Evolutionary conservation across 73 alveolate species (phyloP).

Genomic region (Halteria grandinella): DNA sequence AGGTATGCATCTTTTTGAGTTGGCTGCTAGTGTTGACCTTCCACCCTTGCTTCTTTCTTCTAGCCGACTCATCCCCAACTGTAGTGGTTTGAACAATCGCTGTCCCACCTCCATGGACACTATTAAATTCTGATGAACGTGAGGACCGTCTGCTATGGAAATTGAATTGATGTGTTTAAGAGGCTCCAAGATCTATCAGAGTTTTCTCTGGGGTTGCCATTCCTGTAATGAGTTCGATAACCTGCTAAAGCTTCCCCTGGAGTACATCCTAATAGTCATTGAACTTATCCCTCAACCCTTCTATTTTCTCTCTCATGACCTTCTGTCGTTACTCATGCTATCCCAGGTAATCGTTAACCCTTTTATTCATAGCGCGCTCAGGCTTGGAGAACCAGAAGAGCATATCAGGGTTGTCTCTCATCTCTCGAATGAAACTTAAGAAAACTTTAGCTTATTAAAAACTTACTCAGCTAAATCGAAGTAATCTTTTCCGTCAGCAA

Average conservation of each 20-base stretch:
- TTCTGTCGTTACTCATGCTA: conserved; percentile 6
- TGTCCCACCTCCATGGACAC: too few relatives aligned
- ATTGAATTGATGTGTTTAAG: too few relatives aligned
- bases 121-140: too few relatives aligned
- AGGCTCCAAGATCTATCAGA: too few relatives aligned
- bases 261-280: not conserved
- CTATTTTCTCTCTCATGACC: conserved; percentile 30
- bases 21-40: too few relatives aligned
- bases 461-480: conserved; percentile 58
- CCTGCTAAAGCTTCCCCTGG: conserved; percentile 1
- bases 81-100: too few relatives aligned
- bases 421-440: conserved; percentile 46
- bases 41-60: too few relatives aligned
- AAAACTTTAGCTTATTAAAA: not conserved
- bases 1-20: too few relatives aligned
- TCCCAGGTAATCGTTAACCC: conserved; percentile 54
- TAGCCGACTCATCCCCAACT: too few relatives aligned
- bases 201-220: conserved; percentile 45
- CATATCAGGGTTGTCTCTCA: conserved; percentile 62
- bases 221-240: conserved; percentile 23
- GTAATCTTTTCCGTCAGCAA: conserved; percentile 38
- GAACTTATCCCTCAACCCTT: conserved; percentile 14
- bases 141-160: too few relatives aligned
- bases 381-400: conserved; percentile 75
- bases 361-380: conserved; percentile 55